Evolutionary conservation across 2,329 filamentous ascomycete genomes (phyloP), one percentile per base, ranked within the genome.

Genomic region (Diaporthe helianthi): DNA sequence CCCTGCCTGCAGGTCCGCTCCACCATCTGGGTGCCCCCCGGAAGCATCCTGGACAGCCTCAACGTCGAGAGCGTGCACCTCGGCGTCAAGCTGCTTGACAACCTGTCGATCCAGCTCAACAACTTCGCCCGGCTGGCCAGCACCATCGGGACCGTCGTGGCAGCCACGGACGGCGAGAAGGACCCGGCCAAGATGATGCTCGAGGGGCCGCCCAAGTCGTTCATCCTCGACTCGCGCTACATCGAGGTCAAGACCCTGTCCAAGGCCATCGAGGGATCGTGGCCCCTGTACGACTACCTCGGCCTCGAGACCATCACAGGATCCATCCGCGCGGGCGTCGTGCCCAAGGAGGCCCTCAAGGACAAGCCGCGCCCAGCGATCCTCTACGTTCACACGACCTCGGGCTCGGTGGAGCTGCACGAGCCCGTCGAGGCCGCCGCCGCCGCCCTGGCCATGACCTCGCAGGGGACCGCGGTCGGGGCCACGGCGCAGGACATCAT

Each of bases 251-350:
- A 75, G 31, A 84, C 85, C 22, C 79, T 80, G 3, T 80, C 83
- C 1, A 83, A 83, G 9, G 61, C 76, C 17, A 81, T 88, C 71
- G 69, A 70, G 17, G 86, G 86, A 36, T 81, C 80, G 75, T 87
- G 84, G 78, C 84, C 86, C 0, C 78, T 88, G 1, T 84, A 83
- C 74, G 83, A 87, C 73, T 76, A 80, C 36, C 80, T 88, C 15
- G 76, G 69, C 22, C 75, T 87, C n/a, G 72, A 76, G 22, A 81
- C 83, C 9, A 77, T 78, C 0, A 83, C 85, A 0, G 86, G 86
- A 55, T 73, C 78, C 65, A 76, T 87, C 68, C 69, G 69, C 19
- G 78, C 80, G 4, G 78, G 78, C 41, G 76, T 87, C 65, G 77
- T 76, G 15, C 83, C 83, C 7, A 78, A 84, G 72, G 75, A 77